These are phyloP conservation scores for Spizellomyces sp. DNA, from an alignment of 192 early-diverging fungal species.

Conservation along the genomic window DNA sequence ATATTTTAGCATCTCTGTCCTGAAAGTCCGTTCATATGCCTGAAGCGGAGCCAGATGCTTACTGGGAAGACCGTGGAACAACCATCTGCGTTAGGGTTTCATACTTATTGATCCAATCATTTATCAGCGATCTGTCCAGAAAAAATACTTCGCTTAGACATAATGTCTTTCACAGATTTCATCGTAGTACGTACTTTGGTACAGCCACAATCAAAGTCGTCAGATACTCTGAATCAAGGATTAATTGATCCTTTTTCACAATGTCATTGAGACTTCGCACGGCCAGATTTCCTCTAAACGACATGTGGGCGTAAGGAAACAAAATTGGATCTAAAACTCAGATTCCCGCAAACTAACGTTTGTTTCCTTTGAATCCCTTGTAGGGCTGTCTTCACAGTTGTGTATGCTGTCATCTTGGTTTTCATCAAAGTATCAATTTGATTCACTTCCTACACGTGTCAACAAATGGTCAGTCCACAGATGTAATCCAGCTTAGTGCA, in stretches of 20 bases:
- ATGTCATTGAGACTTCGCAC: slow-evolving; percentile 83
- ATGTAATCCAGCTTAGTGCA: neutral
- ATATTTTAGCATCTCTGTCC: too few species aligned
- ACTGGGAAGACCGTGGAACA: slow-evolving; percentile 91
- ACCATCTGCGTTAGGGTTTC: slow-evolving; percentile 93
- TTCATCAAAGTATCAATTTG: slow-evolving; percentile 90
- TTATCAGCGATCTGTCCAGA: slow-evolving; percentile 55
- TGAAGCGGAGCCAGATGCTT: slow-evolving; percentile 28
- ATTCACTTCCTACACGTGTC: slow-evolving; percentile 70
- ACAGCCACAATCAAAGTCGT: slow-evolving; percentile 93
- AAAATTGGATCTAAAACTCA: neutral
- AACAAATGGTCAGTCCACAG: neutral
- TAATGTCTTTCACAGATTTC: too few species aligned
- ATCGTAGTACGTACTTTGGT: slow-evolving; percentile 66
- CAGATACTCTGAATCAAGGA: slow-evolving; percentile 92
- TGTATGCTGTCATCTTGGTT: slow-evolving; percentile 85
- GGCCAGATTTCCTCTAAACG: slow-evolving; percentile 73
- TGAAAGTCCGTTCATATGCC: too few species aligned
- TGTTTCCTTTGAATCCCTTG: slow-evolving; percentile 82
- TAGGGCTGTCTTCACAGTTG: slow-evolving; percentile 77
- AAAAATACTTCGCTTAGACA: neutral
- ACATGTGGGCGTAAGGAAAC: neutral
- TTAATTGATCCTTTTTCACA: slow-evolving; percentile 90
- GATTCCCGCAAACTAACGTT: slow-evolving; percentile 52
- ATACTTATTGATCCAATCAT: slow-evolving; percentile 86